Conservation (phyloP, 495 filamentous ascomycete genomes). For the Hypoxylon intermedium region DNA sequence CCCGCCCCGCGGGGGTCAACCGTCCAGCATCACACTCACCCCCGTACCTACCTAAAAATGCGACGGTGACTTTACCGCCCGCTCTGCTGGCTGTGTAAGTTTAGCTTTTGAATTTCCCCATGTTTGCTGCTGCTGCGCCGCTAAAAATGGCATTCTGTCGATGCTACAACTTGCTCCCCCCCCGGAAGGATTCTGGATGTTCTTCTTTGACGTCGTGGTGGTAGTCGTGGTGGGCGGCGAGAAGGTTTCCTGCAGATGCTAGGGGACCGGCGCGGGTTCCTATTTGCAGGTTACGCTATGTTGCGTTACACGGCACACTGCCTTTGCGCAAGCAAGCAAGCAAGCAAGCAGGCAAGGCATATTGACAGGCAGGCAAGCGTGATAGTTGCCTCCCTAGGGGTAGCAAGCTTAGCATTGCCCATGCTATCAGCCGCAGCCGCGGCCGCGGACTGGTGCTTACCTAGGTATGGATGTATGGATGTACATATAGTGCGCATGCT, state of each 20-base stretch:
- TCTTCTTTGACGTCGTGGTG: constrained; percentile 6
- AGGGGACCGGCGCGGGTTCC: constrained; percentile 26
- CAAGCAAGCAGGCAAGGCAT: too few species aligned
- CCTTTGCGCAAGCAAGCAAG: constrained; percentile 9
- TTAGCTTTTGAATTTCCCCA: too few species aligned
- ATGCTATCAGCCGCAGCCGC: constrained; percentile 34
- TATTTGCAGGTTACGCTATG: constrained; percentile 25
- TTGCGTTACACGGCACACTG: constrained; percentile 30
- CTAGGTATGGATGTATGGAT: background rate
- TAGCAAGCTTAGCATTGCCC: constrained; percentile 5
- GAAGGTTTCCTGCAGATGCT: constrained; percentile 27
- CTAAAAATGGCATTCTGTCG: background rate
- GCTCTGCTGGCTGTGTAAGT: constrained; percentile 3
- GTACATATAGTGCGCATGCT: too few species aligned
- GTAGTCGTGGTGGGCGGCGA: background rate
- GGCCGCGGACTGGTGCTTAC: constrained; percentile 7
- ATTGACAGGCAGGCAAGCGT: too few species aligned
- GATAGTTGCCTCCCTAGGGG: too few species aligned
- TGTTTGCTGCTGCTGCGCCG: background rate
- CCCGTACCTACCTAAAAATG: constrained; percentile 30
- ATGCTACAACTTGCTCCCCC: background rate
- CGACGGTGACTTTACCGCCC: constrained; percentile 30
- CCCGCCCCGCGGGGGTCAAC: constrained; percentile 31
- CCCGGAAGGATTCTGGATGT: background rate
- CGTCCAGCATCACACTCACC: background rate